Conservation (phyloP, 139 green algal genomes). For the Chlorella sp. region DNA sequence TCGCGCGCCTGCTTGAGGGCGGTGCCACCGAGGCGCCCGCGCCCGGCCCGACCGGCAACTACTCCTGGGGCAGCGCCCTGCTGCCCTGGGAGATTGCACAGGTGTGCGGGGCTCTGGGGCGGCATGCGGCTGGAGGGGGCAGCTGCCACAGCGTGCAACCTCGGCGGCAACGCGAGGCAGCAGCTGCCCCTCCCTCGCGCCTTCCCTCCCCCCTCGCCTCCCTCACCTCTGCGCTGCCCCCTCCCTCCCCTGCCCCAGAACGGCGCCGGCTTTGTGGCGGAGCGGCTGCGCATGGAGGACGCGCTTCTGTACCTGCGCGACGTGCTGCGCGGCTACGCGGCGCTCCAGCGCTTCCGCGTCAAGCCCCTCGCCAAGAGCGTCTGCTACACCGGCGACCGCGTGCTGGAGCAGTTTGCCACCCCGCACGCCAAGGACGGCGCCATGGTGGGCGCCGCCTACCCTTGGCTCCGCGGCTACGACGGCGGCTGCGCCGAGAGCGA, state of each 20-base stretch:
- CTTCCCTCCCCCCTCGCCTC: too few species aligned
- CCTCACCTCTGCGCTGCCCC: too few species aligned
- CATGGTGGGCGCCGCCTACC: constrained; percentile 35
- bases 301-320: constrained; percentile 48
- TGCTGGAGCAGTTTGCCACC: constrained; percentile 46
- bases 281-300: constrained; percentile 45
- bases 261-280: constrained; percentile 43
- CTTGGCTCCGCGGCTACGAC: constrained; percentile 34
- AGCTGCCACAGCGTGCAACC: too few species aligned
- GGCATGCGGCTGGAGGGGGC: too few species aligned
- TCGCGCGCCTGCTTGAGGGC: not conserved
- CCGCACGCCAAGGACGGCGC: constrained; percentile 31
- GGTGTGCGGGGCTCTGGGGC: not conserved
- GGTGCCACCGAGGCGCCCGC: not conserved
- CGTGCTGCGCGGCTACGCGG: constrained; percentile 41
- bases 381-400: constrained; percentile 39
- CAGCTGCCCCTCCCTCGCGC: too few species aligned
- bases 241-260: too few species aligned
- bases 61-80: constrained; percentile 14
- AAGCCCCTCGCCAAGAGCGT: constrained; percentile 24
- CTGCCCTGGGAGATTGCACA: constrained; percentile 41
- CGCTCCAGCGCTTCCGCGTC: constrained; percentile 27
- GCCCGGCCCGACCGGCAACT: not conserved
- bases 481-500: too few species aligned
- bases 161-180: too few species aligned